phyloP scores from a whole-genome alignment of 768 basidiomycete genomes.

The Leccinum boreale region DNA sequence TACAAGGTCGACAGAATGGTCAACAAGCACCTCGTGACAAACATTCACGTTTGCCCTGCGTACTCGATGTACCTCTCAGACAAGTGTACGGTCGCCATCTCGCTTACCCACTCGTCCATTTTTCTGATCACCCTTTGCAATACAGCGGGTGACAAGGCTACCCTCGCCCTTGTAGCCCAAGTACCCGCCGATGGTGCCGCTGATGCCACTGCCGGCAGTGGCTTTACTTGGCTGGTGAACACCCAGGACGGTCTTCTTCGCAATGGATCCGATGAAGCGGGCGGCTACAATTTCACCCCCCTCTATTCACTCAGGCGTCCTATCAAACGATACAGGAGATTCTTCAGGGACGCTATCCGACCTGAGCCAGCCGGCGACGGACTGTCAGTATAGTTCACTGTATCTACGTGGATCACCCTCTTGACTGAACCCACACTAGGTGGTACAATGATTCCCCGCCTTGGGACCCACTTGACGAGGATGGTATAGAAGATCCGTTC shows the following conservation, averaged over 20 bases:
- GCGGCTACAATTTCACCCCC: conserved; percentile 16
- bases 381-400: conserved; percentile 12
- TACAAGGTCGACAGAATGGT: conserved; percentile 25
- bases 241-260: conserved; percentile 17
- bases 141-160: conserved; percentile 20
- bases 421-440: conserved; percentile 7
- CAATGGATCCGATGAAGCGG: conserved; percentile 13
- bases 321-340: conserved; percentile 4
- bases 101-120: neutral
- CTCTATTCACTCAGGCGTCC: conserved; percentile 20
- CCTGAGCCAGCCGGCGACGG: conserved; percentile 15
- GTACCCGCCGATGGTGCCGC: neutral
- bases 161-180: conserved; percentile 21
- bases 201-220: neutral
- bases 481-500: conserved; percentile 21
- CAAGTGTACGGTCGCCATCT: conserved; percentile 12
- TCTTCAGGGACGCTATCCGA: conserved; percentile 16
- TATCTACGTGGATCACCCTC: neutral
- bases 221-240: conserved; percentile 19
- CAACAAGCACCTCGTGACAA: conserved; percentile 32
- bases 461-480: conserved; percentile 30
- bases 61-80: conserved; percentile 33
- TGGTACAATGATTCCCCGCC: conserved; percentile 20
- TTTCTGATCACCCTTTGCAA: neutral
- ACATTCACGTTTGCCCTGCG: conserved; percentile 28